A percentile compares a stretch with the other conserved stretches of the same genome.
Conservation (phyloP, 1,139 yeast species). For the Wickerhamiella pararugosa region DNA sequence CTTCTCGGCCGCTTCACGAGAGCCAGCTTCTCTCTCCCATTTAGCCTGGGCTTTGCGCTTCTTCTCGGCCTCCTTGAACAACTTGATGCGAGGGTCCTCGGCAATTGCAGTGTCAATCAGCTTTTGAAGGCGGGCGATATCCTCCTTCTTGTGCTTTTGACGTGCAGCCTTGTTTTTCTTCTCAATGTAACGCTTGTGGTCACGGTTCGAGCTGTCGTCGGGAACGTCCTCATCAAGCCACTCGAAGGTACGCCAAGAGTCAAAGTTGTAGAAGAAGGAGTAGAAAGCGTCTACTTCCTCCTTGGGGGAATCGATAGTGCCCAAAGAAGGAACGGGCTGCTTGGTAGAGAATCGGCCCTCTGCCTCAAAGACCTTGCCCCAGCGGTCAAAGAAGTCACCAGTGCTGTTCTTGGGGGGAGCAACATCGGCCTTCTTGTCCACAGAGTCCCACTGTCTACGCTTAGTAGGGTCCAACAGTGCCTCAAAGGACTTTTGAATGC, state of each 20-base stretch:
- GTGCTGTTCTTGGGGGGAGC: conserved; percentile 50
- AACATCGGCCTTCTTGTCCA: conserved; percentile 78
- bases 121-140: conserved; percentile 77
- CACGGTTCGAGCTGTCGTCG: conserved; percentile 98
- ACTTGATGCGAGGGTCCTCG: conserved; percentile 89
- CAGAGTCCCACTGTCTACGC: conserved; percentile 91
- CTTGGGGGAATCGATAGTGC: conserved; percentile 52
- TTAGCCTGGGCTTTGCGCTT: conserved; percentile 87
- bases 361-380: conserved; percentile 83
- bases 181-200: conserved; percentile 96
- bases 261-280: conserved; percentile 86
- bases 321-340: conserved; percentile 77
- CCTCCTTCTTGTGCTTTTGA: conserved; percentile 96
- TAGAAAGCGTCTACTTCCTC: conserved; percentile 82
- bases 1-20: conserved; percentile 89
- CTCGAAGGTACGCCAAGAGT: conserved; percentile 97
- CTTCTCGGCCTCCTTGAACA: conserved; percentile 88
- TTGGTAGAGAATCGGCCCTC: conserved; percentile 87
- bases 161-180: conserved; percentile 94
- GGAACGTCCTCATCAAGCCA: conserved; percentile 98
- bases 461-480: conserved; percentile 68
- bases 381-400: conserved; percentile 70
- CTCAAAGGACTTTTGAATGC: conserved; percentile 94
- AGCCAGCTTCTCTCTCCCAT: conserved; percentile 97
- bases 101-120: conserved; percentile 75